These are phyloP conservation scores for Murraya paniculata DNA, from an alignment of 345 rosid species.

Conservation along the genomic window DNA sequence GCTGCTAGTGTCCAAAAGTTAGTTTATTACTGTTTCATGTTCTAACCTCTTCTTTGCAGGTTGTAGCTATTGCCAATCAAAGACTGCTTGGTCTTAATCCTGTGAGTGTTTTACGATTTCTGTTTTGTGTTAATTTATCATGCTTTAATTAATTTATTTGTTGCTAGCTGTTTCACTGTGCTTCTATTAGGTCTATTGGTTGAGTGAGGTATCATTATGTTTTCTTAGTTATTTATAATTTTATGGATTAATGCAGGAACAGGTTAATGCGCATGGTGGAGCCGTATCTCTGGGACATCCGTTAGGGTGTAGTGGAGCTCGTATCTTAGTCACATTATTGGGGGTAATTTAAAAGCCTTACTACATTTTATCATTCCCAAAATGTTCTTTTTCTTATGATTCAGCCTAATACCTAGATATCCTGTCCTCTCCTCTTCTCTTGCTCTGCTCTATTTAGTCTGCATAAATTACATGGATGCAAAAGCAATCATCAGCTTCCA, in stretches of 20 bases:
- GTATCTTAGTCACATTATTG: conserved; percentile 77
- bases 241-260: conserved; percentile 45
- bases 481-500: not conserved
- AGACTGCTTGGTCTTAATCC: conserved; percentile 75
- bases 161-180: not conserved
- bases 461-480: not conserved
- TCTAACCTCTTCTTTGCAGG: conserved; percentile 42
- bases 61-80: conserved; percentile 82
- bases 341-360: conserved; percentile 55
- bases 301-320: conserved; percentile 98
- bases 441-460: not conserved
- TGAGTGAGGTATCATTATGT: not conserved
- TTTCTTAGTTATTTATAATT: not conserved
- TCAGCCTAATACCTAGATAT: not conserved
- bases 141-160: not conserved
- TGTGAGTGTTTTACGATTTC: conserved; percentile 44
- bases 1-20: not conserved
- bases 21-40: not conserved
- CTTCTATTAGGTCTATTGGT: not conserved
- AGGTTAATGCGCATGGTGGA: conserved; percentile 80
- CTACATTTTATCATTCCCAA: not conserved
- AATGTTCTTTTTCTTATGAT: not conserved
- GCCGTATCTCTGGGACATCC: conserved; percentile 96
- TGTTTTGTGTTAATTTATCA: conserved; percentile 2
- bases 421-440: not conserved